Base-by-base conservation (phyloP, 2,329 filamentous ascomycete species). In the Monosporascus sp. region DNA sequence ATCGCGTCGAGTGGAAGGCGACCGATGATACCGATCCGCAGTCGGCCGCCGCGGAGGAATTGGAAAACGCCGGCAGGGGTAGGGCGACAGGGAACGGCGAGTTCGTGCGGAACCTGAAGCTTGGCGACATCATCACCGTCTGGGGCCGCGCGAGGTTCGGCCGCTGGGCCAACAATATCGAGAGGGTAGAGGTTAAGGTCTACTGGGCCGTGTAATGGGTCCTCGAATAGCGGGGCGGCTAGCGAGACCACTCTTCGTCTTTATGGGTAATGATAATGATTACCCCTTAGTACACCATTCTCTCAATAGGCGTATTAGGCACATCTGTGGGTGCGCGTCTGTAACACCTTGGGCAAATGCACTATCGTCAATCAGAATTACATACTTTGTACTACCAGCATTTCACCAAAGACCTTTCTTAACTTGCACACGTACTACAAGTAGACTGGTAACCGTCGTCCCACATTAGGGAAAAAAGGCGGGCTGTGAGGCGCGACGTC, bases 121-220 rank as follows among this genome's bases (percentile, higher is more conserved):
- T 82, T n/a, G 83, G 83, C 1, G 83, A 87, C 58, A 75, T 83
- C 18, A 68, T 86, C 11, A 85, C 82, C 0, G 61, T 86, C 2
- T 86, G 83, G 83, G 82, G 70, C 1, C 83, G 79, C 65, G 75
- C 80, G 2, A 74, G 82, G 53, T 85, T 81, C 52, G 65, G 63
- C 0, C 75, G 68, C 0, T 87, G 83, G 83, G 46, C 51, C 1
- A 85, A 85, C 55, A 50, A 67, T 14, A 64, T 85, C 9, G 64
- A 78, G 47, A 71, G 67, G 14, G 76, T 79, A 2, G 72, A 73
- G 63, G 68, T 85, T 31, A 78, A 81, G 53, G 72, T 85, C 25
- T 85, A 81, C 61, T 86, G 81, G 80, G 78, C 80, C 0, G 62
- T 65, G 55, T 82, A 64, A 70, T 11, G 6, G 27, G 27, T n/a